Conservation (phyloP, 1,139 yeast genomes). For the Taphrina pruni region DNA sequence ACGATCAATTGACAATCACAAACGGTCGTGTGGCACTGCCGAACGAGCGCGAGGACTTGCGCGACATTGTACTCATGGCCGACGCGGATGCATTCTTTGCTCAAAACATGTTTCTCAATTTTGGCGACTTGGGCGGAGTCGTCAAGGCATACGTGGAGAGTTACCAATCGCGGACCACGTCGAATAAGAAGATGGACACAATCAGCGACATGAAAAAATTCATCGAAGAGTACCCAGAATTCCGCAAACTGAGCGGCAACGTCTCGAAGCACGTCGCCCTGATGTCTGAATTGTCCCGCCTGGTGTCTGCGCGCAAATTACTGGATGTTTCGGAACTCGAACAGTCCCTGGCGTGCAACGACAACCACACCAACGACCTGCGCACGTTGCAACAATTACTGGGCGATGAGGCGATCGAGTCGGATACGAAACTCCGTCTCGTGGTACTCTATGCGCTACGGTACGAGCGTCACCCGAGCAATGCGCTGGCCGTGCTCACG, state of each 20-base stretch:
- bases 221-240: constrained; percentile 91
- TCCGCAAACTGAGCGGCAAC: constrained; percentile 81
- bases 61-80: constrained; percentile 67
- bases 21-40: constrained; percentile 79
- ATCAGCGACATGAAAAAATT: constrained; percentile 87
- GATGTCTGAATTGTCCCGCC: constrained; percentile 78
- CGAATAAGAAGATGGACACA: constrained; percentile 68
- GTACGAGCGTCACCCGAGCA: constrained; percentile 60
- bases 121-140: constrained; percentile 91
- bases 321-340: constrained; percentile 91
- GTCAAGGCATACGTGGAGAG: constrained; percentile 84
- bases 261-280: constrained; percentile 93
- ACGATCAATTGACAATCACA: constrained; percentile 80
- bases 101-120: constrained; percentile 83
- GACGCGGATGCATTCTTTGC: constrained; percentile 76
- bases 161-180: constrained; percentile 80
- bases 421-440: constrained; percentile 59
- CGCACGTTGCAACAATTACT: constrained; percentile 53
- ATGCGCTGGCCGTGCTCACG: constrained; percentile 53
- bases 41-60: constrained; percentile 54
- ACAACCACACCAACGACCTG: constrained; percentile 59
- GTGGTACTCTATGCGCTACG: constrained; percentile 75
- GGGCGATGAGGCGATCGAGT: constrained; percentile 49
- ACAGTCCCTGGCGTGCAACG: constrained; percentile 78
- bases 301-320: constrained; percentile 63